phyloP scores from a whole-genome alignment of 2,329 filamentous ascomycete species.

The Diaporthe ilicicola region DNA sequence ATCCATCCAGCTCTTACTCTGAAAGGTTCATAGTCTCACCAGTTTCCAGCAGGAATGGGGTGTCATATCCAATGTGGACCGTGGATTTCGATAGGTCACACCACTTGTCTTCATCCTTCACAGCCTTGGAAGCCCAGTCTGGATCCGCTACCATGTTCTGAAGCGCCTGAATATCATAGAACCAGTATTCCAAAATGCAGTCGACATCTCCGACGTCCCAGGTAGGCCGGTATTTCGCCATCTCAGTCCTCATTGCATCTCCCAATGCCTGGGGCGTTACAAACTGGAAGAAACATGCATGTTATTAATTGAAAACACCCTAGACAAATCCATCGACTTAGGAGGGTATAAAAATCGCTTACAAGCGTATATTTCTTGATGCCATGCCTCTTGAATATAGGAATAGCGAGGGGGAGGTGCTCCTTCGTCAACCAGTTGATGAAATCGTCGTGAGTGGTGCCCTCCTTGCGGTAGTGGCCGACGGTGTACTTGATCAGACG shows the following conservation, averaged over 20 bases:
- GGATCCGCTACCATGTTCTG: constrained; percentile 39
- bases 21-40: constrained; percentile 39
- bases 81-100: constrained; percentile 40
- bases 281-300: constrained; percentile 35
- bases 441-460: constrained; percentile 43
- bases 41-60: constrained; percentile 39
- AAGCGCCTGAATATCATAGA: constrained; percentile 36
- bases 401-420: constrained; percentile 41
- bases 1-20: too few species aligned
- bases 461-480: constrained; percentile 40
- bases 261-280: background rate
- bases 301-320: too few species aligned
- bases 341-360: too few species aligned
- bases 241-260: background rate
- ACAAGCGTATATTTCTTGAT: constrained; percentile 40
- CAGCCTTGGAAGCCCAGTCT: constrained; percentile 36
- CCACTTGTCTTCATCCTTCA: constrained; percentile 43
- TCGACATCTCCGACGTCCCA: constrained; percentile 28
- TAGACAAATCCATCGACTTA: too few species aligned
- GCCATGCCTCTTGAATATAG: constrained; percentile 41
- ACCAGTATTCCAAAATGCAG: constrained; percentile 42
- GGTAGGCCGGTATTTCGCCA: background rate
- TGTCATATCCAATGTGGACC: constrained; percentile 39
- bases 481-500: constrained; percentile 41
- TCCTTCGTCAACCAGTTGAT: constrained; percentile 43